Evolutionary conservation across 352 stramenopile genomes (phyloP).

Genomic region (Globisporangium abappressorium): DNA sequence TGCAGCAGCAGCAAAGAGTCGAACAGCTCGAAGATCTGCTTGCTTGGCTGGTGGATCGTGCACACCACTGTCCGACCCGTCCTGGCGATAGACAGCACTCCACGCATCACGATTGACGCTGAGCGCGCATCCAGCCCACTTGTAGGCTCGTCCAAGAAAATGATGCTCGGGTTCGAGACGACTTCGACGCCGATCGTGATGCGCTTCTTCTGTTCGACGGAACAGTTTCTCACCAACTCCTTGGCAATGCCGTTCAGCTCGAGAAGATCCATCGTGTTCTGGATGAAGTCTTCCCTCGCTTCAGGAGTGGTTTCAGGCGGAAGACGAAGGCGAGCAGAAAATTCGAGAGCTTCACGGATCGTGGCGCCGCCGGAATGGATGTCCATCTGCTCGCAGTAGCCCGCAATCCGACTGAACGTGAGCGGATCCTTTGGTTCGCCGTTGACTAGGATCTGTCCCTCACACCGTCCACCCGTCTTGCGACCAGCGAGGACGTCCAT

Average conservation of each 20-base stretch:
- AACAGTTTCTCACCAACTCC: slow-evolving; percentile 49
- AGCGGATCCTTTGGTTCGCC: slow-evolving; percentile 43
- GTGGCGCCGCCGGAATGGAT: slow-evolving; percentile 85
- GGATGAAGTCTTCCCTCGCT: slow-evolving; percentile 80
- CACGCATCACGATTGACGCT: slow-evolving; percentile 85
- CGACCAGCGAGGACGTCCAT: slow-evolving; percentile 50
- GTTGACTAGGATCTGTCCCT: slow-evolving; percentile 83
- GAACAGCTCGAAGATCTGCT: slow-evolving; percentile 92
- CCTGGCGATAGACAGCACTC: slow-evolving; percentile 77
- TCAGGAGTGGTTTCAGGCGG: slow-evolving; percentile 88
- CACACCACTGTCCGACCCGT: slow-evolving; percentile 85
- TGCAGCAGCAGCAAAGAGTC: slow-evolving; percentile 89
- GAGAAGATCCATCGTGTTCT: slow-evolving; percentile 58
- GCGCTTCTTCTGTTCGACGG: slow-evolving; percentile 92
- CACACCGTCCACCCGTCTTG: slow-evolving; percentile 50
- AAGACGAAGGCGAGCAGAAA: slow-evolving; percentile 51
- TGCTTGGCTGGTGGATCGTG: slow-evolving; percentile 58
- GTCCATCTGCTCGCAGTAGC: slow-evolving; percentile 85
- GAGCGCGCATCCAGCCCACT: slow-evolving; percentile 84
- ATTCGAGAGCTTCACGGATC: slow-evolving; percentile 65
- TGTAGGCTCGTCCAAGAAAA: slow-evolving; percentile 94
- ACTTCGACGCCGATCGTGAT: slow-evolving; percentile 94
- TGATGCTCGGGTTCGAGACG: slow-evolving; percentile 89
- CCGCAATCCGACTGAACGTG: slow-evolving; percentile 26
- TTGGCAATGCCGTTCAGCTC: slow-evolving; percentile 39